Percentiles rank a stretch among this genome's conserved stretches.
phyloP scores from a whole-genome alignment of 2,329 filamentous ascomycete genomes.

The Chaetomium sp. region DNA sequence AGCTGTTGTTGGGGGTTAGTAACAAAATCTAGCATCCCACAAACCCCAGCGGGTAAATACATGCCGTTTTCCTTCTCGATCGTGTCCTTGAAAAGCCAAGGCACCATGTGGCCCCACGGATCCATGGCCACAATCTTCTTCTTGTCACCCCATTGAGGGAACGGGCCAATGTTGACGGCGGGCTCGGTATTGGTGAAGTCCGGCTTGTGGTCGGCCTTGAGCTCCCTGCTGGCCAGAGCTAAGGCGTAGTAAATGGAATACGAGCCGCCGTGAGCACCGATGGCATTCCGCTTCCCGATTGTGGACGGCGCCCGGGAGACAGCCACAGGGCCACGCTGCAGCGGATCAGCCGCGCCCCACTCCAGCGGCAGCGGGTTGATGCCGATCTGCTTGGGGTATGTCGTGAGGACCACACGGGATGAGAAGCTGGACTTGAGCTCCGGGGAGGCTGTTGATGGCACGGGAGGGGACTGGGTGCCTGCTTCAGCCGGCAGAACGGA shows the following conservation, averaged over 20 bases:
- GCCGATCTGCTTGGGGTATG: constrained; percentile 89
- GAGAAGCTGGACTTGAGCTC: constrained; percentile 41
- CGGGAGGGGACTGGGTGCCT: constrained; percentile 21
- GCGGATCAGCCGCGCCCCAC: constrained; percentile 76
- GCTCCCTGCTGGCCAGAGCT: constrained; percentile 83
- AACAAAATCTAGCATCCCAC: constrained; percentile 9
- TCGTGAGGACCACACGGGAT: constrained; percentile 54
- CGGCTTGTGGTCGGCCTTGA: constrained; percentile 73
- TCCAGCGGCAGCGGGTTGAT: constrained; percentile 85
- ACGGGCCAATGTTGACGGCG: constrained; percentile 80
- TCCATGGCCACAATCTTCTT: constrained; percentile 99
- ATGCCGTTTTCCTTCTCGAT: constrained; percentile 67
- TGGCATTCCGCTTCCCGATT: constrained; percentile 74
- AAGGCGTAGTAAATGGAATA: constrained; percentile 95
- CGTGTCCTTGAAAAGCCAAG: constrained; percentile 73
- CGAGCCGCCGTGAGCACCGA: constrained; percentile 60
- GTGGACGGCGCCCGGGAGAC: constrained; percentile 72
- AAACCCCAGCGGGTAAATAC: constrained; percentile 10
- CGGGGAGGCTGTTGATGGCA: constrained; percentile 22
- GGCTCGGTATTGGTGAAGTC: constrained; percentile 75
- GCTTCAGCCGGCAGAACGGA: constrained; percentile 23
- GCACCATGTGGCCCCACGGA: constrained; percentile 79
- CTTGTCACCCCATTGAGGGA: constrained; percentile 79
- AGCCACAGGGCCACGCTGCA: constrained; percentile 76
- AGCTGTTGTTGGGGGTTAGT: constrained; percentile 36